Evolutionary conservation across 2,329 filamentous ascomycete genomes (phyloP), one percentile per base, ranked within the genome.

Genomic region (Fusarium sp.): DNA sequence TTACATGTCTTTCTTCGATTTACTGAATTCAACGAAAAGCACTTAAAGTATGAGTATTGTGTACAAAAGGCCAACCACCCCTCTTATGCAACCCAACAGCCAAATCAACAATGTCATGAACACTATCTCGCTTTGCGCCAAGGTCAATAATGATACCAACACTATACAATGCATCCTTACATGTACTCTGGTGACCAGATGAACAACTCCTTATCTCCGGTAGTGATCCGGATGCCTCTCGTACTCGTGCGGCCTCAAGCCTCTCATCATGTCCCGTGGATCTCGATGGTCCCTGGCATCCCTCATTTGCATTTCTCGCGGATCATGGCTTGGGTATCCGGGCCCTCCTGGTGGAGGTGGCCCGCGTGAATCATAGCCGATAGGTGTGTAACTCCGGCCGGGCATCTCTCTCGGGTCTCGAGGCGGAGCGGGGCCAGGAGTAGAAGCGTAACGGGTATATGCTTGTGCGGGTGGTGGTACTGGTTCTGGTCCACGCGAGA

Each of bases 371-470:
- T 85, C 83, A 55, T 84, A 85, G 3, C 75, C 69, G 6, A 78
- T 80, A 5, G 84, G 83, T 2, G 84, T 85, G 69, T 83, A 85
- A 70, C 82, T 84, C 21, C 84, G 80, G 2, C 77, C 76, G 2
- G 80, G 80, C 19, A 80, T 77, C 11, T 84, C 80, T 64, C 80
- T 67, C 9, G 69, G 80, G 61, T 85, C 84, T 43, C 83, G 80
- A 46, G 80, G 77, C 31, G 79, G 79, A 13, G 75, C 77, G 7
- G 82, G 81, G 3, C 76, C 80, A 3, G 84, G 80, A 5, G 83
- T 82, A 15, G 77, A 81, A 10, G 80, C 76, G 65, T 85, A 85
- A 8, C 83, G 80, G 21, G 79, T 68, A 66, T 84, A 86, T 4
- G 78, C 73, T 62, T 83, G 82, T 0, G 73, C 69, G 11, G 75